Evolutionary conservation across 169 alveolate species (phyloP).

Genomic region (Toxoplasma gondii): DNA sequence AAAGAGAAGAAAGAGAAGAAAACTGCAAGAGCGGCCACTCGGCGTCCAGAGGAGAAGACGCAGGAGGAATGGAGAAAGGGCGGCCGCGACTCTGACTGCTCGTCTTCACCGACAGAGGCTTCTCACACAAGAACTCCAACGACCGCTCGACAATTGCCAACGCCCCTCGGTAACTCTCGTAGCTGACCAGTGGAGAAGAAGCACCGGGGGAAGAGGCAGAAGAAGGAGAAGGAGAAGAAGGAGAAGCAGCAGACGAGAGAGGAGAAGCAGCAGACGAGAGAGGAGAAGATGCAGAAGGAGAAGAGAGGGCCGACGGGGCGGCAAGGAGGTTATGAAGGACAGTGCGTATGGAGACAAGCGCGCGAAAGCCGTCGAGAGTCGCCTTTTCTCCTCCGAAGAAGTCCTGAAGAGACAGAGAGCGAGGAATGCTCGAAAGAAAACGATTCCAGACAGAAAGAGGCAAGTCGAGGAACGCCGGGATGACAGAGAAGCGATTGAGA

Average conservation of each 20-base stretch:
- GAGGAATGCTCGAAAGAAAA: not conserved
- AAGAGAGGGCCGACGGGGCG: not conserved
- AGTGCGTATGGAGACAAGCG: not conserved
- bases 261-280: not conserved
- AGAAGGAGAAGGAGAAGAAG: not conserved
- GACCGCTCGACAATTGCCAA: constrained; percentile 29
- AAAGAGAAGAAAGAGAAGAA: not conserved
- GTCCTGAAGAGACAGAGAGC: not conserved
- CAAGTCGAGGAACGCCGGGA: not conserved
- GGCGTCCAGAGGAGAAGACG: not conserved
- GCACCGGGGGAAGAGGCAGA: not conserved
- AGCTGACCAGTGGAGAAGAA: not conserved
- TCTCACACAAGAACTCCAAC: not conserved
- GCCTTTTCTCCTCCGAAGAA: constrained; percentile 24
- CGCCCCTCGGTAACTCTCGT: not conserved
- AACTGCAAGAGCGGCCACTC: not conserved
- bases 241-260: not conserved
- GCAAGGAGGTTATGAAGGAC: not conserved
- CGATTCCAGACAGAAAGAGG: not conserved
- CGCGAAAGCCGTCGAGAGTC: not conserved
- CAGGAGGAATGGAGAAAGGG: not conserved
- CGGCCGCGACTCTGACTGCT: not conserved
- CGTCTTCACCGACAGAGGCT: not conserved
- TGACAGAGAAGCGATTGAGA: not conserved
- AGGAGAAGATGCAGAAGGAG: not conserved